Evolutionary conservation across 306 rosid species (phyloP), one percentile per base, ranked within the genome.

Genomic region (Vicia villosa): DNA sequence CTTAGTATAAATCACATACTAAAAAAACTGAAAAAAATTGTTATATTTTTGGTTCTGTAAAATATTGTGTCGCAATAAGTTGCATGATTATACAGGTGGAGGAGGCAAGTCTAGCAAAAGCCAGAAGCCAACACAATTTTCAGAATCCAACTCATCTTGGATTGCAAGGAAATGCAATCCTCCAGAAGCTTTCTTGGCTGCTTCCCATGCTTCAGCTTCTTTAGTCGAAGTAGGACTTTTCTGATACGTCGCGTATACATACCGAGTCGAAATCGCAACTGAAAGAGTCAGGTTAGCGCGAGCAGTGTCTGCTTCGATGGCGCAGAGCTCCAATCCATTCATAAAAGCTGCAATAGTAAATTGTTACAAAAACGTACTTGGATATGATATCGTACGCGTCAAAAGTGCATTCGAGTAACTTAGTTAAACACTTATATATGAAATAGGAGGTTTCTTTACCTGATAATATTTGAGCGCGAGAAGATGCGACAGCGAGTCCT

Each of bases 151-250:
- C 79, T 88, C 87, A 26, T 84, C 88, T 63, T 94, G 97, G 75
- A 94, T 83, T 77, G 99, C 99, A 57, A 94, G 99, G 85, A 94
- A 94, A 83, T 94, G 99, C 76, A 94, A 83, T 30, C 99, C 99
- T 49, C 97, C 95, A 21, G 83, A 80, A 73, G 86, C 85, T 78
- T 91, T 91, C 87, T 91, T 94, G 36, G 99, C 95, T 59, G 88
- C 92, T 83, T 94, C 99, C 97, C 99, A 94, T 8, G 96, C 97
- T 77, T 91, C 96, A 11, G 97, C 92, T 83, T 94, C 99, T 17
- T 49, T 82, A 10, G 86, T 87, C 62, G 99, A 75, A 34, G 70
- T 86, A 0, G 83, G 67, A 62, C 54, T 84, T 80, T 91, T 94
- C 69, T 91, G 83, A 37, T 85, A 94, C 16, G 95, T 85, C 9